A percentile compares a stretch with the other conserved stretches of the same genome.
Conservation (phyloP, 306 rosid species). For the Ochetophila trinervis region DNA sequence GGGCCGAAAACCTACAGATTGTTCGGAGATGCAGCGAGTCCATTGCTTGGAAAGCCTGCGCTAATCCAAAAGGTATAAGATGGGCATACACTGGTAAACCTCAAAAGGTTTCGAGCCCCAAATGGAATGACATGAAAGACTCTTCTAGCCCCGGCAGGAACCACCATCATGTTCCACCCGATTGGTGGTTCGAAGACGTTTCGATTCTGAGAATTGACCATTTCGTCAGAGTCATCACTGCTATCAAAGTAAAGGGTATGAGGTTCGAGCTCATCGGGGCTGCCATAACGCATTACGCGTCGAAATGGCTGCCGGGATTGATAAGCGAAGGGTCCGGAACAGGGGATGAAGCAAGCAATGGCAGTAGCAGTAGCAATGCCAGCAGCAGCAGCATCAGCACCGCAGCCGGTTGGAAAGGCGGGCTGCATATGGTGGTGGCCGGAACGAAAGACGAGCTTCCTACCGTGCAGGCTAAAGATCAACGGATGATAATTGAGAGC, state of each 20-base stretch:
- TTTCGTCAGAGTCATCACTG: conserved; percentile 87
- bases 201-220: conserved; percentile 93
- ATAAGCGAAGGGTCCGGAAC: conserved; percentile 31
- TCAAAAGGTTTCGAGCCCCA: conserved; percentile 63
- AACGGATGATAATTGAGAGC: conserved; percentile 86
- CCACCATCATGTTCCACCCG: conserved; percentile 74
- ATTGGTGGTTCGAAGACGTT: conserved; percentile 99
- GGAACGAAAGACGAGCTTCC: conserved; percentile 57
- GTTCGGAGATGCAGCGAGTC: conserved; percentile 95
- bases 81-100: conserved; percentile 89
- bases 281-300: conserved; percentile 71
- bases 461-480: conserved; percentile 64
- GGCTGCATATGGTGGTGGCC: conserved; percentile 78
- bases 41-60: conserved; percentile 98
- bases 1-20: conserved; percentile 95
- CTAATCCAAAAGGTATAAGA: conserved; percentile 91
- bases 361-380: conserved; percentile 30
- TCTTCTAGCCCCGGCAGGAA: conserved; percentile 76
- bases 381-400: conserved; percentile 37
- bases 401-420: conserved; percentile 72
- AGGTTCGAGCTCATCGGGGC: conserved; percentile 80
- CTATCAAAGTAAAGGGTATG: conserved; percentile 95
- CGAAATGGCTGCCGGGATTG: conserved; percentile 84
- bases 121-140: conserved; percentile 79
- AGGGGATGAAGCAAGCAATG: conserved; percentile 57